Evolutionary conservation across 495 filamentous ascomycete species (phyloP).

Genomic region (Recurvomyces mirabilis): DNA sequence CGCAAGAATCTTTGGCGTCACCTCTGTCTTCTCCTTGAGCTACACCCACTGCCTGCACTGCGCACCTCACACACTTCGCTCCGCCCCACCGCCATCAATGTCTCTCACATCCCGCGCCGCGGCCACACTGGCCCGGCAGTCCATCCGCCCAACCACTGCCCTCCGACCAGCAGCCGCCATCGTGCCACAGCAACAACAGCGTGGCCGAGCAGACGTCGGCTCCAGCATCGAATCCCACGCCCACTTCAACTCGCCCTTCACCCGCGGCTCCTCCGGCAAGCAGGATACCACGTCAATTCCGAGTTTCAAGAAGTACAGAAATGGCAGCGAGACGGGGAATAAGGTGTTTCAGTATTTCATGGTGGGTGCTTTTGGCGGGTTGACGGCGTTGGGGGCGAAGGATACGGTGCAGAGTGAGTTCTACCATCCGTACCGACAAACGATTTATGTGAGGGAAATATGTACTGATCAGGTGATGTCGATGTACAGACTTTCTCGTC

Average conservation of each 20-base stretch:
- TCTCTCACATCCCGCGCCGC: conserved; percentile 29
- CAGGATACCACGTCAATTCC: conserved; percentile 60
- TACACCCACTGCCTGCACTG: no score
- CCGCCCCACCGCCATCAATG: conserved; percentile 22
- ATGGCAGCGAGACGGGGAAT: conserved; percentile 51
- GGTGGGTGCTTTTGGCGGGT: conserved; percentile 86
- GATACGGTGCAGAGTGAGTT: conserved; percentile 87
- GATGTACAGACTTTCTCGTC: conserved; percentile 81
- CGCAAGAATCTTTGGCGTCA: no score
- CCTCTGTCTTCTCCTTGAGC: no score
- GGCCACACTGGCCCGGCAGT: conserved; percentile 28
- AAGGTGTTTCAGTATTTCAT: conserved; percentile 95
- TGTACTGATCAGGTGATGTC: neutral
- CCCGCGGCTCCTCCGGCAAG: conserved; percentile 23
- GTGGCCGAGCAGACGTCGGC: conserved; percentile 31
- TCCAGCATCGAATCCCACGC: conserved; percentile 27
- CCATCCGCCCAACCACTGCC: conserved; percentile 28
- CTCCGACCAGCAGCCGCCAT: conserved; percentile 25
- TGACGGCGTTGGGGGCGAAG: conserved; percentile 88
- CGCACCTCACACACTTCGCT: conserved; percentile 5
- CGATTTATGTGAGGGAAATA: neutral
- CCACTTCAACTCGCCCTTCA: conserved; percentile 49
- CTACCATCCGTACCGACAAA: conserved; percentile 2
- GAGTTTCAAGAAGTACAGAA: conserved; percentile 79
- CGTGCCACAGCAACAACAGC: conserved; percentile 25